A percentile compares a stretch with the other conserved stretches of the same genome.
Conservation (phyloP, 164 flowering plant genomes). For the Magnolia sinica region DNA sequence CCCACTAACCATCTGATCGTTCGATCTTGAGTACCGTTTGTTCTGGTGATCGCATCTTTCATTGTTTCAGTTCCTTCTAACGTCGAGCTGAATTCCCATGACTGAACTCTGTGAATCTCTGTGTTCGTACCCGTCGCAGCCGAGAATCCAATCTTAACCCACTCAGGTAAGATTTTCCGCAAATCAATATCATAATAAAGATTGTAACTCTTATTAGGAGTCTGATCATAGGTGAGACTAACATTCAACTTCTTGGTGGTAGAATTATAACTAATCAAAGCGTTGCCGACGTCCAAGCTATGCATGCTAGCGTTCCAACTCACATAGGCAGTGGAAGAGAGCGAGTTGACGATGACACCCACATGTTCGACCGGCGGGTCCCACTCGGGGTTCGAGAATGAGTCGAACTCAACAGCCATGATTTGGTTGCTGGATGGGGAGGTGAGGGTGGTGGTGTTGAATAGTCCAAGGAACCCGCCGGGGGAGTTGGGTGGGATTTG, state of each 20-base stretch:
- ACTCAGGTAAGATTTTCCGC: slow-evolving; percentile 12
- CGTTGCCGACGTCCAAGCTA: slow-evolving; percentile 3
- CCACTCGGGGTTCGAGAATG: slow-evolving; percentile 17
- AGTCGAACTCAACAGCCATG: slow-evolving; percentile 34
- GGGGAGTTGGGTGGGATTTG: slow-evolving; percentile 30
- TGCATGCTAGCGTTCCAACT: slow-evolving; percentile 16
- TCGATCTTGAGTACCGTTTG: neutral
- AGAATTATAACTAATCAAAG: slow-evolving; percentile 19
- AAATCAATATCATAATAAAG: slow-evolving; percentile 17
- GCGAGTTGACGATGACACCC: slow-evolving; percentile 27
- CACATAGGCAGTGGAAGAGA: neutral
- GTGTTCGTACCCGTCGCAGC: neutral
- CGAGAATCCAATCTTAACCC: slow-evolving; percentile 20
- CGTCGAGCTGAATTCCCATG: slow-evolving; percentile 26
- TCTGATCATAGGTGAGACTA: slow-evolving; percentile 8
- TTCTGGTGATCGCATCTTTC: neutral
- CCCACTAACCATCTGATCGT: neutral
- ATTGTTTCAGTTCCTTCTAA: slow-evolving; percentile 4
- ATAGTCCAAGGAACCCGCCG: slow-evolving; percentile 42
- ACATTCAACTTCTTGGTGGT: slow-evolving; percentile 13
- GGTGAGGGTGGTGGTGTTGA: slow-evolving; percentile 14
- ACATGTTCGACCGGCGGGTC: slow-evolving; percentile 28
- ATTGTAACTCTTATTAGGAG: slow-evolving; percentile 4
- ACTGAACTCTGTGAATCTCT: slow-evolving; percentile 3
- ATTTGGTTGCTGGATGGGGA: slow-evolving; percentile 12